Percentiles rank a stretch among this genome's conserved stretches.
Conservation (phyloP, 768 basidiomycete species). For the Calocera cornea region DNA sequence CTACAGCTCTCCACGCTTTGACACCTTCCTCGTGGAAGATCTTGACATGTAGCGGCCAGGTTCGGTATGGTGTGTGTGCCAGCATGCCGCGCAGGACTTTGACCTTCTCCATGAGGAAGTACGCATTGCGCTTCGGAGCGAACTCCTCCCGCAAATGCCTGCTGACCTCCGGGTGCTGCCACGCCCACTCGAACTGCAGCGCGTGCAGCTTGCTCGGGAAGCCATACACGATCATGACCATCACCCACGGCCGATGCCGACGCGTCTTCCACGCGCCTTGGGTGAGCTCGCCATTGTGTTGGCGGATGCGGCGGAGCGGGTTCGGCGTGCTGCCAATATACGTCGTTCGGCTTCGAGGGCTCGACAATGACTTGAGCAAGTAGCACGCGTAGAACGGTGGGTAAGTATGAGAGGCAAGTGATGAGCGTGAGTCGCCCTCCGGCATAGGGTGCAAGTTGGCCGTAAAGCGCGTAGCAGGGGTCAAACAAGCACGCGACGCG, state of each 20-base stretch:
- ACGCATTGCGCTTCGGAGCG: neutral
- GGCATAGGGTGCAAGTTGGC: neutral
- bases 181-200: constrained; percentile 68
- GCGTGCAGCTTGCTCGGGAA: constrained; percentile 69
- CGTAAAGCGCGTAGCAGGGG: too few species aligned
- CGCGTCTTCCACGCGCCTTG: constrained; percentile 59
- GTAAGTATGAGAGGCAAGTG: neutral
- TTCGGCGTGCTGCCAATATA: constrained; percentile 66
- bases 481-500: too few species aligned
- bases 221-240: constrained; percentile 77
- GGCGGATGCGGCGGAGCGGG: constrained; percentile 47
- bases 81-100: constrained; percentile 56
- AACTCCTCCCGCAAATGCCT: constrained; percentile 41
- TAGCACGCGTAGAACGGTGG: constrained; percentile 67
- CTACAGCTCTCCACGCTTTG: constrained; percentile 37
- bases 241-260: constrained; percentile 54
- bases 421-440: neutral
- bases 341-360: constrained; percentile 38
- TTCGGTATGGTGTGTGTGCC: constrained; percentile 48
- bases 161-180: constrained; percentile 64
- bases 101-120: constrained; percentile 7
- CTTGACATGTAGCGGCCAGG: constrained; percentile 62
- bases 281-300: constrained; percentile 67
- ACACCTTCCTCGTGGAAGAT: constrained; percentile 54
- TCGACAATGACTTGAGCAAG: constrained; percentile 53